Evolutionary conservation across 139 green algal species (phyloP).

Genomic region (Astrephomene gubernaculifera): DNA sequence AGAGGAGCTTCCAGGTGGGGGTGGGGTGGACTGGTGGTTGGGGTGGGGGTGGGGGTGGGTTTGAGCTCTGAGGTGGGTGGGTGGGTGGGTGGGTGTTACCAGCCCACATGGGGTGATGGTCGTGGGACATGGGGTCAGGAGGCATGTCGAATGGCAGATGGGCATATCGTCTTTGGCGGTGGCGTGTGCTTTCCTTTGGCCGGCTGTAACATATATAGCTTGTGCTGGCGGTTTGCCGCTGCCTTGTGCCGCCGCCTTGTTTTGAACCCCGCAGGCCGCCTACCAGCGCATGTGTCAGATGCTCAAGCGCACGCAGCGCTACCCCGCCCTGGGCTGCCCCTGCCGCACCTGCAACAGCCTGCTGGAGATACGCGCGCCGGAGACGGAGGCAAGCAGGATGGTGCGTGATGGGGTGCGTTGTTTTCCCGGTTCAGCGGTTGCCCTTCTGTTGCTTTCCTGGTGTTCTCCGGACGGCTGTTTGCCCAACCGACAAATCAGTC

Average conservation of each 20-base stretch:
- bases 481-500: too few relatives aligned
- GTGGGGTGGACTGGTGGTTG: too few relatives aligned
- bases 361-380: slow-evolving; percentile 51
- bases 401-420: not conserved
- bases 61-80: not conserved
- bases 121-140: not conserved
- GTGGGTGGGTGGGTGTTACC: not conserved
- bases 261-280: slow-evolving; percentile 10
- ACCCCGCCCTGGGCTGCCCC: slow-evolving; percentile 56
- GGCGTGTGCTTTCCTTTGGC: too few relatives aligned
- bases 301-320: slow-evolving; percentile 54
- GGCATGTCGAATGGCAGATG: too few relatives aligned
- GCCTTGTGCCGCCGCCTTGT: not conserved
- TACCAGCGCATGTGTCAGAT: slow-evolving; percentile 49
- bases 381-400: slow-evolving; percentile 47
- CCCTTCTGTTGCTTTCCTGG: too few relatives aligned
- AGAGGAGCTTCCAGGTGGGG: slow-evolving; percentile 43
- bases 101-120: not conserved
- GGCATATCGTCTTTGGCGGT: too few relatives aligned
- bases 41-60: too few relatives aligned
- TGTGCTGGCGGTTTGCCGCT: too few relatives aligned
- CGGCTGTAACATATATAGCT: too few relatives aligned
- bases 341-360: slow-evolving; percentile 59
- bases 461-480: too few relatives aligned
- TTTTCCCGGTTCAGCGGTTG: not conserved